Percentiles rank a stretch among this genome's conserved stretches.
Evolutionary conservation across 139 green algal species (phyloP).

Genomic region (Tetraselmis chui): DNA sequence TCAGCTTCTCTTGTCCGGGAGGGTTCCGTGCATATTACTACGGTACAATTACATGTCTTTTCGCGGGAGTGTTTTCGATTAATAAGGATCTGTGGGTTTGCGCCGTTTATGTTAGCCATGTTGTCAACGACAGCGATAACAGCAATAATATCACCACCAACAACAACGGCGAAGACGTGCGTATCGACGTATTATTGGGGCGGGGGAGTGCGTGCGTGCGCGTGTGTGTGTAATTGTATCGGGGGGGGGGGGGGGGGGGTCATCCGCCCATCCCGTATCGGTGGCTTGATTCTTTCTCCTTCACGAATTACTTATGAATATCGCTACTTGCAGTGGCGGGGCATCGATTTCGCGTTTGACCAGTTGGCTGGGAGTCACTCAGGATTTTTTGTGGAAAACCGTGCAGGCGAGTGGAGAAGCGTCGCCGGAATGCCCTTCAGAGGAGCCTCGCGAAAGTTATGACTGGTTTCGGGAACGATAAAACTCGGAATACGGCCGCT

Average conservation of each 20-base stretch:
- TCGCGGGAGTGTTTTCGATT: neutral
- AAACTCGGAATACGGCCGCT: neutral
- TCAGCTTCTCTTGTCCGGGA: too few species aligned
- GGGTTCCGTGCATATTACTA: neutral
- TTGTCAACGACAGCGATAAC: neutral
- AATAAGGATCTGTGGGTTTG: too few species aligned
- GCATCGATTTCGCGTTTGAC: too few species aligned
- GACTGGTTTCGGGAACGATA: neutral
- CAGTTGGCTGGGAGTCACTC: too few species aligned
- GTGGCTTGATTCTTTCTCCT: neutral
- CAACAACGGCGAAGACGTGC: too few species aligned
- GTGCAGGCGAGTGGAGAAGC: neutral
- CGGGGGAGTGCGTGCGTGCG: too few species aligned
- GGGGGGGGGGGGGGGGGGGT: too few species aligned
- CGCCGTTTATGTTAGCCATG: too few species aligned
- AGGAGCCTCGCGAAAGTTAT: neutral
- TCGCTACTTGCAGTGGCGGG: neutral
- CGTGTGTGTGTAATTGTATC: too few species aligned
- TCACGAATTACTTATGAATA: neutral
- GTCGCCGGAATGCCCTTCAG: neutral
- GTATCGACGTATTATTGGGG: too few species aligned
- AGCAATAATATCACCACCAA: neutral
- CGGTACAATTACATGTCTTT: neutral
- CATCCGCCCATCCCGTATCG: too few species aligned
- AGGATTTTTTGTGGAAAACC: too few species aligned